phyloP scores from a whole-genome alignment of 1,284 basidiomycete genomes.

The Abortiporus biennis region DNA sequence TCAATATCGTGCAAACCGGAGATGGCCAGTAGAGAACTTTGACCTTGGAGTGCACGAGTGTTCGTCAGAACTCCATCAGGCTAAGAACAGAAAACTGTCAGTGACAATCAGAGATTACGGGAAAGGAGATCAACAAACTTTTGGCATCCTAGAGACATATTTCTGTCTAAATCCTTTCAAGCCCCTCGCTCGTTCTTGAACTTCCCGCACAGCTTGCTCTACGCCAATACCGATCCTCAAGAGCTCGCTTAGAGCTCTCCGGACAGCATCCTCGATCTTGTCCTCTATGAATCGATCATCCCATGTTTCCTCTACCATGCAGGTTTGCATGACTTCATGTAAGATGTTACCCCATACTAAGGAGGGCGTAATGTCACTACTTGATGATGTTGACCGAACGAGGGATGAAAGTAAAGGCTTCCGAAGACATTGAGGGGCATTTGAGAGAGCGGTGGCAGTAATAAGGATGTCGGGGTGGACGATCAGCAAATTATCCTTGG shows the following conservation, averaged over 20 bases:
- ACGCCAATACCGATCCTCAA: slow-evolving; percentile 55
- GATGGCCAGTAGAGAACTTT: slow-evolving; percentile 61
- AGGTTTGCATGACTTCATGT: slow-evolving; percentile 83
- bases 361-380: slow-evolving; percentile 55
- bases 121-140: slow-evolving; percentile 33
- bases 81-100: slow-evolving; percentile 30
- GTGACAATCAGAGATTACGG: slow-evolving; percentile 7
- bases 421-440: slow-evolving; percentile 74
- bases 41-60: slow-evolving; percentile 45
- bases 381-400: slow-evolving; percentile 50
- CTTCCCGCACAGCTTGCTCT: slow-evolving; percentile 58
- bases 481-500: slow-evolving; percentile 62
- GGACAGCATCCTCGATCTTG: slow-evolving; percentile 50
- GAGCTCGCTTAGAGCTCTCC: slow-evolving; percentile 49
- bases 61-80: slow-evolving; percentile 59
- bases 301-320: slow-evolving; percentile 57
- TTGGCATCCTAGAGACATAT: slow-evolving; percentile 56
- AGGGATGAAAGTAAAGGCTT: slow-evolving; percentile 70
- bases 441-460: slow-evolving; percentile 83
- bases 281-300: slow-evolving; percentile 50
- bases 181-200: slow-evolving; percentile 56
- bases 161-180: slow-evolving; percentile 57
- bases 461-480: slow-evolving; percentile 87
- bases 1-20: slow-evolving; percentile 80
- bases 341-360: slow-evolving; percentile 88